phyloP scores from a whole-genome alignment of 768 basidiomycete genomes.

The Infundibulicybe gibba region DNA sequence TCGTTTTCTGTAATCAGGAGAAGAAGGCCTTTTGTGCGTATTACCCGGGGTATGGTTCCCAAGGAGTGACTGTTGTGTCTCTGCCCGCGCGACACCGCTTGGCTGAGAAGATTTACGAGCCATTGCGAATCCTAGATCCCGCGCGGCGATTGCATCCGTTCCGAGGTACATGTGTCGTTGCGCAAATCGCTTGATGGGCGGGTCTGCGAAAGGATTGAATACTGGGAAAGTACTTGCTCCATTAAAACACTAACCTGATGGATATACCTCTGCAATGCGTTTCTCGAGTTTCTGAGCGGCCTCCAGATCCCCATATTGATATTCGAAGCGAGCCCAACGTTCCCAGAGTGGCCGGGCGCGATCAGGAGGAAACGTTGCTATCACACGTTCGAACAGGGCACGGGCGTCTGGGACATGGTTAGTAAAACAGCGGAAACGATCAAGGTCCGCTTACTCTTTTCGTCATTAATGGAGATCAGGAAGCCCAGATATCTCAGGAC shows the following conservation, averaged over 20 bases:
- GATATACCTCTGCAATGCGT: conserved; percentile 84
- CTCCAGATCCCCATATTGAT: conserved; percentile 90
- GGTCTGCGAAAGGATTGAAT: conserved; percentile 44
- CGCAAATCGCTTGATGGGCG: conserved; percentile 88
- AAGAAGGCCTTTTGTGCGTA: conserved; percentile 30
- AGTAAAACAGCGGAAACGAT: conserved; percentile 1
- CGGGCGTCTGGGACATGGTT: conserved; percentile 69
- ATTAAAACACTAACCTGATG: conserved; percentile 54
- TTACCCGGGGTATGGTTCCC: conserved; percentile 4
- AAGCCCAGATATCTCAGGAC: conserved; percentile 89
- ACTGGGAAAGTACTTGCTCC: too few relatives aligned
- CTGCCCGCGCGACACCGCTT: conserved; percentile 21
- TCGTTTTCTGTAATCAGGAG: conserved; percentile 27
- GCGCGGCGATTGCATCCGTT: conserved; percentile 83
- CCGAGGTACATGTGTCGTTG: conserved; percentile 80
- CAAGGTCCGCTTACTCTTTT: conserved; percentile 67
- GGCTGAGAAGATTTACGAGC: conserved; percentile 28
- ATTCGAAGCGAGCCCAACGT: conserved; percentile 93
- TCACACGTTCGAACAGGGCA: conserved; percentile 90
- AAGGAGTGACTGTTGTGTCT: conserved; percentile 29
- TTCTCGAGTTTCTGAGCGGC: conserved; percentile 87
- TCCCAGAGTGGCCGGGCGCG: conserved; percentile 90
- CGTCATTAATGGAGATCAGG: conserved; percentile 92
- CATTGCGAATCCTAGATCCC: conserved; percentile 81
- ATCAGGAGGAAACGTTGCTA: conserved; percentile 72